Percentiles rank a stretch among this genome's conserved stretches.
These are phyloP conservation scores for Acarospora socialis DNA, from an alignment of 2,329 filamentous ascomycete genomes.

Conservation along the genomic window DNA sequence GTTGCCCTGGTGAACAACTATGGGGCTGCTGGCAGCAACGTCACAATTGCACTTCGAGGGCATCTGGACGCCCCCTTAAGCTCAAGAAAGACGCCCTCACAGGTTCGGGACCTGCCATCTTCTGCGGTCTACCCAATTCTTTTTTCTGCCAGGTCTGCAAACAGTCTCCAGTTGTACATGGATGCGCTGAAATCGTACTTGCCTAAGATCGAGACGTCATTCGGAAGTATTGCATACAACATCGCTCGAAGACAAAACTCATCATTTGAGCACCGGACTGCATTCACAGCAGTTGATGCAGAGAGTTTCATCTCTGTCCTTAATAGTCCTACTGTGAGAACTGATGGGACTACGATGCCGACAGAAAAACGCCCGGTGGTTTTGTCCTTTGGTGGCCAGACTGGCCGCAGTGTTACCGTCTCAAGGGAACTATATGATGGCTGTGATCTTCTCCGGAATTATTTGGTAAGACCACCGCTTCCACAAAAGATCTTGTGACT, in stretches of 20 bases:
- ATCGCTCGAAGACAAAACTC: conserved; percentile 4
- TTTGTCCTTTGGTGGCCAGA: conserved; percentile 21
- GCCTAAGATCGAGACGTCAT: background rate
- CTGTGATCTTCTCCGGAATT: conserved; percentile 13
- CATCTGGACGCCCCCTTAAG: conserved; percentile 1
- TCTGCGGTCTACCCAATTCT: background rate
- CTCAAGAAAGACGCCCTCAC: conserved; percentile 2
- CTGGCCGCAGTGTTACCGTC: conserved; percentile 8
- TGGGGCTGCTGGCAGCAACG: conserved; percentile 25
- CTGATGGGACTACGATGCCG: too few relatives aligned
- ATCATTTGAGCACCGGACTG: background rate
- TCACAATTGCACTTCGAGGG: conserved; percentile 17
- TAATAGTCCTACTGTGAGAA: too few relatives aligned
- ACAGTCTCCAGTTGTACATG: conserved; percentile 3
- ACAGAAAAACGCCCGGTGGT: conserved; percentile 15
- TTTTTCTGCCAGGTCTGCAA: conserved; percentile 3
- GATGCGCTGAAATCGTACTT: conserved; percentile 1
- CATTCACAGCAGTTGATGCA: too few relatives aligned
- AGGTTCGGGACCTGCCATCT: background rate
- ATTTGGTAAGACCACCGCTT: too few relatives aligned
- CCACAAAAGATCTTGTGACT: too few relatives aligned
- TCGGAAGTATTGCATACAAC: conserved; percentile 3
- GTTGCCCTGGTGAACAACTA: conserved; percentile 25
- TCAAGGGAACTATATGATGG: conserved; percentile 12
- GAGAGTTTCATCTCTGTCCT: too few relatives aligned